Conservation (phyloP, 306 rosid species). For the Medicago ruthenica region DNA sequence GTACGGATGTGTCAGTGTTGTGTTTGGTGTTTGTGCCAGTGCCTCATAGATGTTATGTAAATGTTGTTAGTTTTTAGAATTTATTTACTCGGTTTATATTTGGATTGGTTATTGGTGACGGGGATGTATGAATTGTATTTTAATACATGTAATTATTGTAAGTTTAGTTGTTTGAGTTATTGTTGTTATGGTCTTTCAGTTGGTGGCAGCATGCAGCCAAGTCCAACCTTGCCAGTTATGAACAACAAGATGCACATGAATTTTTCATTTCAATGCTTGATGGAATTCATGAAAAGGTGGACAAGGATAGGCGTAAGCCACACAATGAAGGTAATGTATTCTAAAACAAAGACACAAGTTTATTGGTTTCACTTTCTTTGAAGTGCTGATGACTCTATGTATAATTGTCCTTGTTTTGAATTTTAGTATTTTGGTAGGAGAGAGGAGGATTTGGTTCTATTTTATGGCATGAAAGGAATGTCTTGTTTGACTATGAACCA, state of each 20-base stretch:
- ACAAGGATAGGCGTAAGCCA: conserved; percentile 70
- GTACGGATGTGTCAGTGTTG: too few species aligned
- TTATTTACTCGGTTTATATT: not conserved
- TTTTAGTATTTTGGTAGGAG: not conserved
- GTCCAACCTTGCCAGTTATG: conserved; percentile 79
- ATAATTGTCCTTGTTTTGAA: not conserved
- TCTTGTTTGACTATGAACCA: conserved; percentile 5
- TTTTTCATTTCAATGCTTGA: conserved; percentile 97
- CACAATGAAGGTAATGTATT: conserved; percentile 71
- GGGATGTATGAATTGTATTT: conserved; percentile 4
- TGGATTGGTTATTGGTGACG: not conserved
- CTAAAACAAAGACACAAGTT: conserved; percentile 20
- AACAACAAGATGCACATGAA: conserved; percentile 98
- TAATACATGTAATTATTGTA: conserved; percentile 1
- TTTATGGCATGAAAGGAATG: conserved; percentile 5
- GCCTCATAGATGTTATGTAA: not conserved
- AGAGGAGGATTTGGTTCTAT: conserved; percentile 11
- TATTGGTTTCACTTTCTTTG: conserved; percentile 17
- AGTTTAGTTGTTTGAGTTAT: conserved; percentile 27
- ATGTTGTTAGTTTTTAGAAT: not conserved
- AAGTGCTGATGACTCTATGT: not conserved
- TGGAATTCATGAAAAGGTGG: conserved; percentile 94
- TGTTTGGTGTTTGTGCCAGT: too few species aligned
- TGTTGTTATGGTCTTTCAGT: conserved; percentile 51
- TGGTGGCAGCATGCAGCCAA: conserved; percentile 99